These are phyloP conservation scores for Monosporascus sp. DNA, from an alignment of 2,329 filamentous ascomycete genomes.

Conservation along the genomic window DNA sequence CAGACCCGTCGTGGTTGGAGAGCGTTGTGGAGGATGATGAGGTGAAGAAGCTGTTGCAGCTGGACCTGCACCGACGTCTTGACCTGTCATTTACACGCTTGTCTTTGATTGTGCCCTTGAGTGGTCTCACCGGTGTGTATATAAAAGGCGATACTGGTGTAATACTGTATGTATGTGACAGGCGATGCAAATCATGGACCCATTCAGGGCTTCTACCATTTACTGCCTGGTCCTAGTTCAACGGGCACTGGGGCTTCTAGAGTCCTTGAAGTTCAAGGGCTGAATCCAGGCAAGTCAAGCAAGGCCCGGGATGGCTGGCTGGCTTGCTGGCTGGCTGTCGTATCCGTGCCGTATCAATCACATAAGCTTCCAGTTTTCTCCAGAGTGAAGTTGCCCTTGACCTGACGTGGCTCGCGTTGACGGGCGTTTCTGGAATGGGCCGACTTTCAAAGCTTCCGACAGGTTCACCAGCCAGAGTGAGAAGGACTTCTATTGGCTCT, in stretches of 20 bases:
- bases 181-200: neutral
- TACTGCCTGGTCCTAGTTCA: neutral
- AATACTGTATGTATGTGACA: neutral
- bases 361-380: no score
- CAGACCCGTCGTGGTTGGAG: conserved; percentile 10
- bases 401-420: neutral
- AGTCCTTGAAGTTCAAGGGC: neutral
- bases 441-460: neutral
- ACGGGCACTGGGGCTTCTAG: neutral
- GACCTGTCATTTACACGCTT: conserved; percentile 21
- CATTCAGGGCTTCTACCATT: neutral
- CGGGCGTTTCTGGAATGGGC: neutral
- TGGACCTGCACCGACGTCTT: conserved; percentile 16
- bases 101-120: neutral
- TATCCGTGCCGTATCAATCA: neutral
- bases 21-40: neutral
- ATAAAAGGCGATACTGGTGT: neutral
- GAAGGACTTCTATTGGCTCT: neutral
- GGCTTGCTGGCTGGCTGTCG: neutral
- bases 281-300: neutral
- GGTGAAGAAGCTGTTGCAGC: conserved; percentile 17
- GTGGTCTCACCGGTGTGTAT: no score
- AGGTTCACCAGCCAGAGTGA: neutral
- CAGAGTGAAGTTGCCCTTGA: no score
- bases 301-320: no score